Evolutionary conservation across 2,329 filamentous ascomycete genomes (phyloP), one percentile per base, ranked within the genome.

Genomic region (Talaromyces atroroseus): DNA sequence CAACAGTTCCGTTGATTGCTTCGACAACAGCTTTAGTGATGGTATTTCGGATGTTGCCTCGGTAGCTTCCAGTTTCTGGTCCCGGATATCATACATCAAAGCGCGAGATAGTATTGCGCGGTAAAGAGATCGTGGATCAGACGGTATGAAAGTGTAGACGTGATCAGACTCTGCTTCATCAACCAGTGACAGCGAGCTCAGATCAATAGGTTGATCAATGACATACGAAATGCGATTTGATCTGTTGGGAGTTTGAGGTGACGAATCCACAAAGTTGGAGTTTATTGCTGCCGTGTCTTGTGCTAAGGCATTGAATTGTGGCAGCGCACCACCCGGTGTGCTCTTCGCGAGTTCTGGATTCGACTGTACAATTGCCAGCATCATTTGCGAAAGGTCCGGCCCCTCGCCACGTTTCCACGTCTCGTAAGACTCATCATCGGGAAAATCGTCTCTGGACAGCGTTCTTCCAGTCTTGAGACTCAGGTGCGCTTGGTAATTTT

Each of bases 331-430:
- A 16, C 78, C 79, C 1, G 86, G 82, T 3, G 88, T 86, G 61
- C 82, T 87, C 68, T 91, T 95, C 50, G 90, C 87, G 52, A 97
- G 78, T 62, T 92, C 88, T 3, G 92, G 92, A 63, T 89, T 90
- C 5, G 88, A 88, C 59, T 89, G 90, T 42, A 97, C 78, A 61
- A 99, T 90, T 38, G 92, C 89, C 64, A 95, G 80, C 80, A 99
- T 94, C 84, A 97, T 91, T 64, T 94, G 89, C 5, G 91, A 94
- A 44, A 99, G 77, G 64, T 95, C 90, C 12, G 88, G 87, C 2
- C 83, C 82, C 71, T 99, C 94, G n/a, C 85, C 83, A 68, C 89
- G 92, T 71, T 91, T 95, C 94, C 94, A 99, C 45, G 84, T 79
- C 61, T 92, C 85, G 68, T 92, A 99, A 2, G 88, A 87, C 59